phyloP scores from a whole-genome alignment of 768 basidiomycete species.

The Phanerochaete sordida region DNA sequence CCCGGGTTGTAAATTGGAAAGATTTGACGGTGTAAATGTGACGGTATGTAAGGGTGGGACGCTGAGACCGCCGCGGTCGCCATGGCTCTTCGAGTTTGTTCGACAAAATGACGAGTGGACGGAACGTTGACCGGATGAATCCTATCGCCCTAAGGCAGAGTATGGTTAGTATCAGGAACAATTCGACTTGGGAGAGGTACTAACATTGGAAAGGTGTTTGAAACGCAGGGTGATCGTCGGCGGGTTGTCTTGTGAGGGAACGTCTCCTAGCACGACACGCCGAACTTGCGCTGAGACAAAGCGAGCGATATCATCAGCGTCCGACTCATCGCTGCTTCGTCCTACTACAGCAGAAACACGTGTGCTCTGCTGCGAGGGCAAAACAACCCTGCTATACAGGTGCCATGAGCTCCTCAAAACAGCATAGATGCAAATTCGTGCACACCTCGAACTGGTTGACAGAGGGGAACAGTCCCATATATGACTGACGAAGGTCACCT shows the following conservation, averaged over 20 bases:
- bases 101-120: constrained; percentile 42
- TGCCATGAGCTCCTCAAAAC: too few relatives aligned
- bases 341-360: constrained; percentile 41
- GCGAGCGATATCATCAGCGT: constrained; percentile 38
- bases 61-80: constrained; percentile 31
- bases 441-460: constrained; percentile 7
- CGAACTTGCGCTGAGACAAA: constrained; percentile 53
- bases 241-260: constrained; percentile 37
- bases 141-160: not conserved
- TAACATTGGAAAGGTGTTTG: constrained; percentile 45
- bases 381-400: constrained; percentile 26
- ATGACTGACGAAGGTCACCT: constrained; percentile 65
- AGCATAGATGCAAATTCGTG: too few relatives aligned
- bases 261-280: constrained; percentile 46
- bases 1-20: constrained; percentile 82
- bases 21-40: constrained; percentile 44
- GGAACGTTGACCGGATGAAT: not conserved
- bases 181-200: not conserved
- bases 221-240: constrained; percentile 54
- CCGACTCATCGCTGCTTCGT: constrained; percentile 33
- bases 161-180: not conserved
- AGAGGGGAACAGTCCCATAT: constrained; percentile 55
- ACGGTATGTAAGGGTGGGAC: constrained; percentile 56
- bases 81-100: constrained; percentile 43
- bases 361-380: constrained; percentile 48